Percentiles rank a stretch among this genome's conserved stretches.
Evolutionary conservation across 2,329 filamentous ascomycete genomes (phyloP).

Genomic region (Zalaria sp.): DNA sequence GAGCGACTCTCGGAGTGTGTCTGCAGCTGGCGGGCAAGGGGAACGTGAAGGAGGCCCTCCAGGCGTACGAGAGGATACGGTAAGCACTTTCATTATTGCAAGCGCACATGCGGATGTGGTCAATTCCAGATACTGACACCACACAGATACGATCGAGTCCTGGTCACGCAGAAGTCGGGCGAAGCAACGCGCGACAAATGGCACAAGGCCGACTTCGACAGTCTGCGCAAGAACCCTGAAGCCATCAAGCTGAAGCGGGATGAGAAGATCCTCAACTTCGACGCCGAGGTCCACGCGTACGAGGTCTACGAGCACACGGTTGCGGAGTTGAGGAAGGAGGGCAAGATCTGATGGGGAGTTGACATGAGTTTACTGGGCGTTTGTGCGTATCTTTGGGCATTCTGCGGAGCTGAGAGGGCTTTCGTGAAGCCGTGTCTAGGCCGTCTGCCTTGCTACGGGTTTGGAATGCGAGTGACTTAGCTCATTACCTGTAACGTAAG

Average conservation of each 20-base stretch:
- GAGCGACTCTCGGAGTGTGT: constrained; percentile 26
- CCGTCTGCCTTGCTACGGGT: no score
- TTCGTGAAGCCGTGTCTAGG: no score
- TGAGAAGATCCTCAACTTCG: constrained; percentile 35
- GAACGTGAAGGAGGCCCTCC: constrained; percentile 16
- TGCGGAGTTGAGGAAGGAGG: neutral
- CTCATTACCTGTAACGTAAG: no score
- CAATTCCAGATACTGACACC: neutral
- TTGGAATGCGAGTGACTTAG: no score
- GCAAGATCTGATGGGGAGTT: neutral
- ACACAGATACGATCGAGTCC: neutral
- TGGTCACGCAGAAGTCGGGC: neutral
- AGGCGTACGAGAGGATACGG: constrained; percentile 12
- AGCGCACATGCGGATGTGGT: neutral
- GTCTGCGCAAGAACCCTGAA: constrained; percentile 30
- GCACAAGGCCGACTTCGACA: constrained; percentile 37
- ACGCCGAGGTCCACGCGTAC: constrained; percentile 34
- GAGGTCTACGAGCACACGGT: constrained; percentile 11
- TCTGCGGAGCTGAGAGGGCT: neutral
- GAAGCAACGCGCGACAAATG: constrained; percentile 21
- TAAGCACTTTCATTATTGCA: constrained; percentile 3
- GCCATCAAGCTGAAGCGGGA: constrained; percentile 34
- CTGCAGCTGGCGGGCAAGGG: constrained; percentile 27
- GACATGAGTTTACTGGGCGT: neutral
- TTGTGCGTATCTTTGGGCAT: neutral